A percentile compares a stretch with the other conserved stretches of the same genome.
Conservation (phyloP, 2,329 filamentous ascomycete genomes). For the Rutstroemia sp. region DNA sequence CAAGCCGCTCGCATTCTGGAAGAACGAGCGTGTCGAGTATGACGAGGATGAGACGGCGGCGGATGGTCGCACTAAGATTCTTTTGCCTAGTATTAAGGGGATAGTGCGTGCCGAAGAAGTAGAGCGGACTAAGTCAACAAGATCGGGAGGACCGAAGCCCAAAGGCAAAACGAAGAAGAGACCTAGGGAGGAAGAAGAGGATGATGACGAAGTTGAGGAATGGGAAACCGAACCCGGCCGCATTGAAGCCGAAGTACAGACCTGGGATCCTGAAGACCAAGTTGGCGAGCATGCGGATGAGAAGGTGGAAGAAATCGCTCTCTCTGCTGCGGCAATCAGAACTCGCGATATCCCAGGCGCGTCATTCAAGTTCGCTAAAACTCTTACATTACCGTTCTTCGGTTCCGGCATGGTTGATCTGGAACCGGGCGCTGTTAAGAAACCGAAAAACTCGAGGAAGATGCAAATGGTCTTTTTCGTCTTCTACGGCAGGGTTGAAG, state of each 20-base stretch:
- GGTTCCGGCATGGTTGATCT: constrained; percentile 86
- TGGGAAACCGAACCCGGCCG: constrained; percentile 66
- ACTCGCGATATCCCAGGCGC: constrained; percentile 54
- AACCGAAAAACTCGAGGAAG: constrained; percentile 82
- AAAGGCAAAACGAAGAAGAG: constrained; percentile 23
- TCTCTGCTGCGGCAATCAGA: constrained; percentile 42
- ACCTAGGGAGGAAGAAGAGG: constrained; percentile 30
- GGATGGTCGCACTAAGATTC: constrained; percentile 39
- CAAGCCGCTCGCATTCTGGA: constrained; percentile 78
- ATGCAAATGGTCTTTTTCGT: constrained; percentile 99
- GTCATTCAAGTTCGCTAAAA: constrained; percentile 83
- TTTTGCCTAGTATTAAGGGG: constrained; percentile 66
- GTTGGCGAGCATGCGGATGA: constrained; percentile 47
- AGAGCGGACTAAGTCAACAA: constrained; percentile 33
- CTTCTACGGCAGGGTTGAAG: constrained; percentile 71
- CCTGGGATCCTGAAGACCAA: constrained; percentile 56
- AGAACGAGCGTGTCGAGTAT: constrained; percentile 71
- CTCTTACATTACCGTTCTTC: constrained; percentile 77
- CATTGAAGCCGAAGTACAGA: constrained; percentile 54
- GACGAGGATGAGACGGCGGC: constrained; percentile 47
- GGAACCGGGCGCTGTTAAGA: constrained; percentile 75
- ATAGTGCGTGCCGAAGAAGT: constrained; percentile 65
- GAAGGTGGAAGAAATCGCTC: constrained; percentile 47
- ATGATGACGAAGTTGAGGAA: constrained; percentile 53
- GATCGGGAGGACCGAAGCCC: constrained; percentile 12